A percentile compares a stretch with the other conserved stretches of the same genome.
These are phyloP conservation scores for Diaporthe destruens DNA, from an alignment of 2,329 filamentous ascomycete species.

Conservation along the genomic window DNA sequence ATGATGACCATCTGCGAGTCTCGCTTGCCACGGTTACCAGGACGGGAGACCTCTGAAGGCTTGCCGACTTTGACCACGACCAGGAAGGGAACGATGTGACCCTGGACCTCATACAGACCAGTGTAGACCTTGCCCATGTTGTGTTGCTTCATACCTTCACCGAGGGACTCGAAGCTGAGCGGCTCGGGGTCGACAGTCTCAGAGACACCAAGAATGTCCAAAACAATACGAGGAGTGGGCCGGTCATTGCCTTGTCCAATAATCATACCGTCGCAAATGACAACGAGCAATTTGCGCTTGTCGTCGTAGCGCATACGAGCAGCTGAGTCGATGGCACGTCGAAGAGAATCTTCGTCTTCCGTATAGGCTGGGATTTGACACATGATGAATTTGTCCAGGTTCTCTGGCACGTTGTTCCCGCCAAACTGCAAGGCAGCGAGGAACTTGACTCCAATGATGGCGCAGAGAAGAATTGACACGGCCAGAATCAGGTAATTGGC, in stretches of 20 bases:
- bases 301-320: constrained; percentile 97
- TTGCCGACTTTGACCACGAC: constrained; percentile 98
- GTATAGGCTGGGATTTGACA: constrained; percentile 98
- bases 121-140: constrained; percentile 99
- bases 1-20: constrained; percentile 99
- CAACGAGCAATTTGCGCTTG: constrained; percentile 93
- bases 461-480: constrained; percentile 82
- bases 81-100: constrained; percentile 97
- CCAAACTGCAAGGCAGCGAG: constrained; percentile 95
- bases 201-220: constrained; percentile 95
- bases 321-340: constrained; percentile 95
- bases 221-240: constrained; percentile 92
- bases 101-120: constrained; percentile 95
- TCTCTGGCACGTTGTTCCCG: constrained; percentile 90
- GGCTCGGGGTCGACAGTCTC: constrained; percentile 95
- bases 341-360: constrained; percentile 96
- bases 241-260: constrained; percentile 98
- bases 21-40: constrained; percentile 98
- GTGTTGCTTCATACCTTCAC: constrained; percentile 96
- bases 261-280: constrained; percentile 99
- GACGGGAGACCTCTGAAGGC: constrained; percentile 92
- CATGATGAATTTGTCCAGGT: constrained; percentile 98
- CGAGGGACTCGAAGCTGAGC: constrained; percentile 94
- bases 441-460: constrained; percentile 95
- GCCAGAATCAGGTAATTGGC: constrained; percentile 90